Evolutionary conservation across 192 early-diverging fungal genomes (phyloP), one percentile per base, ranked within the genome.

Genomic region (Thoreauomyces humboldtii): DNA sequence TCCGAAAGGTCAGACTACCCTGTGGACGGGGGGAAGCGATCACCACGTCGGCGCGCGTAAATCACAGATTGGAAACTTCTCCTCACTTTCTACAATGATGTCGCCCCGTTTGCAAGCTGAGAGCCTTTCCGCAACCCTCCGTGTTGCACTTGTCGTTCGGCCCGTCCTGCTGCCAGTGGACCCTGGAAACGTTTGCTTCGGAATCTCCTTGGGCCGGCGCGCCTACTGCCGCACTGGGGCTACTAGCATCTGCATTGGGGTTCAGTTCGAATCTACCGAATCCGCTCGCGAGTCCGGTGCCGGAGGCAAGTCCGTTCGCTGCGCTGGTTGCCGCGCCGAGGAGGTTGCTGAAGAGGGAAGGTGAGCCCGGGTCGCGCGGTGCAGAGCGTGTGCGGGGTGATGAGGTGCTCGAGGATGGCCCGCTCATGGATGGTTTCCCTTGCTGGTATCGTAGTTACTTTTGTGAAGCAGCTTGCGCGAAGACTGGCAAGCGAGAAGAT

Each of bases 71-170:
- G 15, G 25, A 19, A 32, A 17, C 37, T 37, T 9, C 11, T 15
- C 7, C 12, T 25, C 25, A 75, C 73, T 71, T 80, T 34, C 74
- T 35, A 59, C 81, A 83, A 68, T 83, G 77, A n/a, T 67, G 70
- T 37, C 76, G 79, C 25, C 77, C 78, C 22, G 63, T 70, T 4
- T 35, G 24, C 24, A 75, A 21, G 27, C 77, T 57, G 45, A 83
- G 59, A n/a, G 42, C 6, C 57, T 76, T 79, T 4, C 61, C 42
- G 57, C 81, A 83, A 1, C 55, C 59, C 7, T 63, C 24, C 4
- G 56, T 41, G 22, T 34, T 45, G 36, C 73, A 74, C 21, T 32
- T 38, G 25, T 75, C 66, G 24, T 64, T 63, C 15, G 50, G 9
- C 5, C 44, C 59, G 2, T 75, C 79, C 6, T 25, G 14, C 34